Evolutionary conservation across 306 rosid genomes (phyloP), one percentile per base, ranked within the genome.

Genomic region (Hylodesmum podocarpum): DNA sequence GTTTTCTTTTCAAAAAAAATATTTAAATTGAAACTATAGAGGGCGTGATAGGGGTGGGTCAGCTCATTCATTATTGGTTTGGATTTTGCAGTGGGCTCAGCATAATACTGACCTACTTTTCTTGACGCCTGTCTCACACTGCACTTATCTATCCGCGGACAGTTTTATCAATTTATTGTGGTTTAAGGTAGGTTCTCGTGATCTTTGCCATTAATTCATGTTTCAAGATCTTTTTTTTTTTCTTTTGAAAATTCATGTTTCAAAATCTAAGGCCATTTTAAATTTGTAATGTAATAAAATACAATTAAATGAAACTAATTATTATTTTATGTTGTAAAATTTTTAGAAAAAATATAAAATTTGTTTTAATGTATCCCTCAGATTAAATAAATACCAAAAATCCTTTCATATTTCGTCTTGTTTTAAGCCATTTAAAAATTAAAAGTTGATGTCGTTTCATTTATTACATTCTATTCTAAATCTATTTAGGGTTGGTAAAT

Each of bases 31-130:
- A 64, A 61, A 19, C 16, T 44, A 22, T 36, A 46, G 43, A 39
- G 16, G 34, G 39, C 5, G 19, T 29, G 10, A 33, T 6, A 2
- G 36, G 36, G 22, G 62, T 47, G 62, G 59, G 72, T 62, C 47
- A 59, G 34, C 61, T 61, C 15, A 62, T 3, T 63, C 79, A 13
- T 75, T 28, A 61, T 75, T 59, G 34, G 22, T 54, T 47, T 24
- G 37, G n/a, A 36, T 51, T 34, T 34, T 47, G 18, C 41, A 46
- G 41, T 27, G 58, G 51, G n/a, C 25, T 46, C 74, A 68, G 31
- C 18, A 16, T 9, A 16, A 69, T 28, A 28, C 25, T 29, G 44
- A 6, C 1, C 54, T 41, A 21, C 31, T 64, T 34, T 64, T 34
- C 9, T 7, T 19, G 49, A 36, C 3, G 6, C 25, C 0, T 50